These are phyloP conservation scores for Paramecium tetraurelia DNA, from an alignment of 73 alveolate genomes.

Conservation along the genomic window DNA sequence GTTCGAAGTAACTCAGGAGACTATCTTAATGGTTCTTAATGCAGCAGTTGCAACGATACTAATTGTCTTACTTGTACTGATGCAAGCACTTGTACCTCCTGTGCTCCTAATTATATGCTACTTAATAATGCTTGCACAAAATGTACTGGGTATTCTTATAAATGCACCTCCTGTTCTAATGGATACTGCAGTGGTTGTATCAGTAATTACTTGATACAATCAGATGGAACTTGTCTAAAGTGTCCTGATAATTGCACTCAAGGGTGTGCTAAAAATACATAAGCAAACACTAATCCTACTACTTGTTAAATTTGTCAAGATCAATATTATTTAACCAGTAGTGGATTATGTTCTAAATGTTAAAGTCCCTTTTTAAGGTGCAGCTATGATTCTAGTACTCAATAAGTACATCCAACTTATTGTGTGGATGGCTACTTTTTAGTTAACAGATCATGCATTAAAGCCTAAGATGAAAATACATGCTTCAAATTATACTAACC, in stretches of 20 bases:
- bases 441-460: not conserved
- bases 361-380: not conserved
- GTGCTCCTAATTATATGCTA: not conserved
- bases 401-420: not conserved
- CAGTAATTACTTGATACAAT: not conserved
- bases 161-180: not conserved
- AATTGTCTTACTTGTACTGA: not conserved
- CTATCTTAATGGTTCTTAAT: not conserved
- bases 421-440: slow-evolving; percentile 6
- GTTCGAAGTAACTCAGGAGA: not conserved
- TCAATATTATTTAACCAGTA: not conserved
- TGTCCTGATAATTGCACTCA: not conserved
- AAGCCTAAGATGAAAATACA: not conserved
- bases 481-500: not conserved
- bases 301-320: not conserved
- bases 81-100: not conserved
- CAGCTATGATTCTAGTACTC: not conserved
- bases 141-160: not conserved
- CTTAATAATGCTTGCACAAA: not conserved
- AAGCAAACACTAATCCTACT: not conserved
- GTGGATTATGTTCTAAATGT: not conserved
- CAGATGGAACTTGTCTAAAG: not conserved
- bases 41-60: not conserved
- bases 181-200: not conserved
- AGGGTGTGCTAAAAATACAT: not conserved